Evolutionary conservation across 805 yeast genomes (phyloP).

Genomic region (Torulaspora quercuum): DNA sequence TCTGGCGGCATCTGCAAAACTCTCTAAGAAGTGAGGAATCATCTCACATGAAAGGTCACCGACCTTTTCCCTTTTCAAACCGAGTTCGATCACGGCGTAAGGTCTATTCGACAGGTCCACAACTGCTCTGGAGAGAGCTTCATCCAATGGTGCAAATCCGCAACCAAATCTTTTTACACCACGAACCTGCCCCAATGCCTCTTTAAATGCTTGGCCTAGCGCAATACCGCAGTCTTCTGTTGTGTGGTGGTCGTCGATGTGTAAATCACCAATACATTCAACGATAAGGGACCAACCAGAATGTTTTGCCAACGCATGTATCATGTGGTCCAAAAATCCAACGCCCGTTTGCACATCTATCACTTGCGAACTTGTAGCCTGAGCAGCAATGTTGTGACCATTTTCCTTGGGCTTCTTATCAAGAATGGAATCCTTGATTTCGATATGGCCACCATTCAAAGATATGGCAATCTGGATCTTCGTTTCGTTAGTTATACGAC

Average conservation of each 20-base stretch:
- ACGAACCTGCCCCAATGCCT: conserved; percentile 82
- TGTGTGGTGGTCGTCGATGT: conserved; percentile 96
- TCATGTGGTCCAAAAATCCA: conserved; percentile 95
- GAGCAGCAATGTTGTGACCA: conserved; percentile 58
- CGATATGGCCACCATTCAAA: conserved; percentile 79
- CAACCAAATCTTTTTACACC: conserved; percentile 92
- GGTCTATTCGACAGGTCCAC: conserved; percentile 93
- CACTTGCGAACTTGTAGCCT: conserved; percentile 63
- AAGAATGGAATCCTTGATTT: conserved; percentile 58
- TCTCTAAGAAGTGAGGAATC: conserved; percentile 96
- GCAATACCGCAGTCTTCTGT: conserved; percentile 96
- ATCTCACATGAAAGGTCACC: conserved; percentile 92
- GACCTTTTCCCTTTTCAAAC: conserved; percentile 85
- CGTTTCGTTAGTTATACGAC: conserved; percentile 86
- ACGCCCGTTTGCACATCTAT: conserved; percentile 86
- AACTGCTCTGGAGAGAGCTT: conserved; percentile 93
- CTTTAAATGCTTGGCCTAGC: conserved; percentile 81
- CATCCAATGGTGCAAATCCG: conserved; percentile 95
- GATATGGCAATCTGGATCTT: conserved; percentile 81
- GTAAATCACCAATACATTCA: conserved; percentile 90
- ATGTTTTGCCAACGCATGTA: conserved; percentile 95
- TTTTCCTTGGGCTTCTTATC: conserved; percentile 30
- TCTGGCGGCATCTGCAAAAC: conserved; percentile 89
- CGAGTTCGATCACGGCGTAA: conserved; percentile 82
- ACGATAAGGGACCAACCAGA: conserved; percentile 91